phyloP scores from a whole-genome alignment of 306 rosid species.

The Medicago arabica region DNA sequence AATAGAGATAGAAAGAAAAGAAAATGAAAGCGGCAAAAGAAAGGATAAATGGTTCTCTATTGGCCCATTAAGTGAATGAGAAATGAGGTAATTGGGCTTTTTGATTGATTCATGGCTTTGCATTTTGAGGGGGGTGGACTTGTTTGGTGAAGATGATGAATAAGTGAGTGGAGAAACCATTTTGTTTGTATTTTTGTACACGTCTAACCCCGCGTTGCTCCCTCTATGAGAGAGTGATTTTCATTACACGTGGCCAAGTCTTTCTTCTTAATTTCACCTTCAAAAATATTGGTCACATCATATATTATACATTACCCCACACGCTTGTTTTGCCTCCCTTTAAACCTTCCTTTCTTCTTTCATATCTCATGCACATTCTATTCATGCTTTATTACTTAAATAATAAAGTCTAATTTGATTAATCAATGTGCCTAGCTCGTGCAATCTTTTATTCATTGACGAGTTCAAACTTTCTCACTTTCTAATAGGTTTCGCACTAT shows the following conservation, averaged over 20 bases:
- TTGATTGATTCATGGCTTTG: conserved; percentile 9
- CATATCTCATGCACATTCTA: conserved; percentile 20
- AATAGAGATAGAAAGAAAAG: background rate
- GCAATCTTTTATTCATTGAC: background rate
- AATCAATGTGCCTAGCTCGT: background rate
- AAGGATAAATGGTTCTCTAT: conserved; percentile 25
- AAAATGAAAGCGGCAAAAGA: conserved; percentile 22
- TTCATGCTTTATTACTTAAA: conserved; percentile 1
- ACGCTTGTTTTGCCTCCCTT: conserved; percentile 54
- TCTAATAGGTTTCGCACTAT: no score
- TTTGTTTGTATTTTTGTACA: conserved; percentile 47
- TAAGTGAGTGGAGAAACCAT: conserved; percentile 25
- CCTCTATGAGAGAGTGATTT: conserved; percentile 46
- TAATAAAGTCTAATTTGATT: background rate
- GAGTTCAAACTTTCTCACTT: background rate
- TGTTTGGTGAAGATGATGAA: background rate
- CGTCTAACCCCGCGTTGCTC: conserved; percentile 76
- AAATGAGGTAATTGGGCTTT: conserved; percentile 24
- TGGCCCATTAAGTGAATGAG: conserved; percentile 48
- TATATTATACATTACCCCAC: conserved; percentile 67
- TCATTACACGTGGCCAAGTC: conserved; percentile 68
- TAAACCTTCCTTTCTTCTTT: background rate
- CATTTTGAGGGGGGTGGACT: background rate
- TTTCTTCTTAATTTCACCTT: conserved; percentile 1
- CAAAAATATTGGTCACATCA: conserved; percentile 59